Evolutionary conservation across 345 rosid species (phyloP).

Genomic region (Gossypioides kirkii): DNA sequence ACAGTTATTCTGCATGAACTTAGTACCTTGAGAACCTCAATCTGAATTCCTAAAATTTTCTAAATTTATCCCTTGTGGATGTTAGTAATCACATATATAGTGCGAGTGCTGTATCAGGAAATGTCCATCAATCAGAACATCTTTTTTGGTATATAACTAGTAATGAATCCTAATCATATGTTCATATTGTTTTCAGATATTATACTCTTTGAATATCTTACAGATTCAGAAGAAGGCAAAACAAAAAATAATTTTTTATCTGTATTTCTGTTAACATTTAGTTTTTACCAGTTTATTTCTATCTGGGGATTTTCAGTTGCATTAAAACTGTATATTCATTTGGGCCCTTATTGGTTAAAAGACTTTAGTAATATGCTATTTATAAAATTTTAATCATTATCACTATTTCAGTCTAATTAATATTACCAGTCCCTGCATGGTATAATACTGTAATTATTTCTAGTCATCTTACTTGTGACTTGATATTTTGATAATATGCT

Average conservation of each 20-base stretch:
- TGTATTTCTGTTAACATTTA: neutral
- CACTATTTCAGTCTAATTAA: neutral
- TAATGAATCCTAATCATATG: neutral
- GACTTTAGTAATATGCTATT: neutral
- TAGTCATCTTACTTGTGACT: neutral
- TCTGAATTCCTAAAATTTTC: neutral
- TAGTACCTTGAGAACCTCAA: neutral
- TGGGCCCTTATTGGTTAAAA: neutral
- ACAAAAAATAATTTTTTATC: neutral
- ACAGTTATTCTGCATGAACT: neutral
- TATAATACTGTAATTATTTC: neutral
- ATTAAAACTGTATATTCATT: neutral
- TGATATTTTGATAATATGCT: slow-evolving; percentile 15
- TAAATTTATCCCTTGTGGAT: neutral
- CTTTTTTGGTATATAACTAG: neutral
- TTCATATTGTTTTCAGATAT: neutral
- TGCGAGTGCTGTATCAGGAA: neutral
- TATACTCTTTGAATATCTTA: neutral
- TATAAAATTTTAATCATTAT: neutral
- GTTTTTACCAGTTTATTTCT: neutral
- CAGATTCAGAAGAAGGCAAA: neutral
- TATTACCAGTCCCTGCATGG: neutral
- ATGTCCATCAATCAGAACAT: neutral
- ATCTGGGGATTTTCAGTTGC: neutral
- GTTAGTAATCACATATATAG: neutral